Base-by-base conservation (phyloP, 2,329 filamentous ascomycete genomes). In the Claviceps africana region DNA sequence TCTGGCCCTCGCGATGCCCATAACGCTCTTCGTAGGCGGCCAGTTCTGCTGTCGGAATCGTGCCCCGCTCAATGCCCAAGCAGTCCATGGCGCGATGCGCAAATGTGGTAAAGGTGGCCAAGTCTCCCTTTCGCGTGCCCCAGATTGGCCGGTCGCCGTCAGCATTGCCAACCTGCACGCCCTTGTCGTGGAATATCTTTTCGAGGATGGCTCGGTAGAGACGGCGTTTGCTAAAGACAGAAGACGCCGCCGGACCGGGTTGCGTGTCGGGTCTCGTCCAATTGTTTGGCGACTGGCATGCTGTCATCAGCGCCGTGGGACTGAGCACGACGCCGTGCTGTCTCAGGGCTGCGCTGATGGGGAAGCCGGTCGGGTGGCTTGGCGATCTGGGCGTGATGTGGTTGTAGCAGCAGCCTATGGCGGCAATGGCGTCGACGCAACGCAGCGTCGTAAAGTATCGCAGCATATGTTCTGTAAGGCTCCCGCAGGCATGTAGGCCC, bases 271-370 rank as follows among this genome's bases (percentile, higher is more conserved):
- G 46, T 48, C 55, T 57, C 40, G 56, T 56, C 64, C 64, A 66
- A n/a, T 65, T 66, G 47, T 63, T 63, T 1, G 64, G 64, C 8
- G 63, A 60, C 47, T 66, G 64, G 15, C 64, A 66, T 1, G 58
- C 64, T 2, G 61, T 62, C 64, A 66, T 66, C 13, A 66, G 51
- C 6, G 64, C 64, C 13, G 64, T 66, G 8, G 64, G 52, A 28
- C 59, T 65, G 28, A 66, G 51, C 3, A 33, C 47, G n/a, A 66
- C 55, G 3, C 52, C 30, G 25, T 47, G 56, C 5, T 33, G 33
- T 22, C 60, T 56, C 31, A 66, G 45, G 13, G 45, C 64, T 0
- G 61, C 57, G 2, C 70, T 75, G 51, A 77, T 66, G 17, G 62
- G 58, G 17, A 65, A 63, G 19, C 67, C 66, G 7, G 64, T 59